phyloP scores from a whole-genome alignment of 768 basidiomycete species.

The Amanita pseudoporphyria region DNA sequence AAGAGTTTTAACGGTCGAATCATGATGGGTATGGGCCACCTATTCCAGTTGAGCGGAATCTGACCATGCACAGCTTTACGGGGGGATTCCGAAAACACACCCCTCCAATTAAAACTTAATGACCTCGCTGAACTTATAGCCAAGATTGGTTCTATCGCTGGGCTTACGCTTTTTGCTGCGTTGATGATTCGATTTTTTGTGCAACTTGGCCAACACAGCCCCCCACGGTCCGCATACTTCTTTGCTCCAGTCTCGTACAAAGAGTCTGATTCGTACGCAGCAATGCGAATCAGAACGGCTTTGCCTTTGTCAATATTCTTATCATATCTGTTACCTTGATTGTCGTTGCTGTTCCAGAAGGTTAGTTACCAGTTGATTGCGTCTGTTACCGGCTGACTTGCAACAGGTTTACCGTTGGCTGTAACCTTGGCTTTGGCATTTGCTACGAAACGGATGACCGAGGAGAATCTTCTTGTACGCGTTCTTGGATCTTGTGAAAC shows the following conservation, averaged over 20 bases:
- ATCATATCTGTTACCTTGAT: constrained; percentile 87
- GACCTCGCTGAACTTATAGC: constrained; percentile 92
- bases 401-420: constrained; percentile 78
- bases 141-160: constrained; percentile 77
- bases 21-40: constrained; percentile 75
- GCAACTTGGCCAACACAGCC: constrained; percentile 56
- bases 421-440: constrained; percentile 96
- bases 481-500: constrained; percentile 96
- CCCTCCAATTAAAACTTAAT: constrained; percentile 91
- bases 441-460: constrained; percentile 97
- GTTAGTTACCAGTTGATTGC: constrained; percentile 14
- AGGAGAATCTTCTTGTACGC: constrained; percentile 90
- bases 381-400: constrained; percentile 3
- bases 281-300: constrained; percentile 73
- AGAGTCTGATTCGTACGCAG: constrained; percentile 22
- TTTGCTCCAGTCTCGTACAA: not conserved
- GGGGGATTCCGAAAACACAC: constrained; percentile 81
- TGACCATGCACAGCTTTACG: constrained; percentile 53
- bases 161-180: constrained; percentile 68
- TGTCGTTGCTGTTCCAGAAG: constrained; percentile 41
- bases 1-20: constrained; percentile 95
- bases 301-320: constrained; percentile 85
- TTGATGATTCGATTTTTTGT: constrained; percentile 96
- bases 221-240: constrained; percentile 35
- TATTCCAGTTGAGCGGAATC: constrained; percentile 2